Base-by-base conservation (phyloP, 2,329 filamentous ascomycete genomes). In the Pezicula rhizophila region DNA sequence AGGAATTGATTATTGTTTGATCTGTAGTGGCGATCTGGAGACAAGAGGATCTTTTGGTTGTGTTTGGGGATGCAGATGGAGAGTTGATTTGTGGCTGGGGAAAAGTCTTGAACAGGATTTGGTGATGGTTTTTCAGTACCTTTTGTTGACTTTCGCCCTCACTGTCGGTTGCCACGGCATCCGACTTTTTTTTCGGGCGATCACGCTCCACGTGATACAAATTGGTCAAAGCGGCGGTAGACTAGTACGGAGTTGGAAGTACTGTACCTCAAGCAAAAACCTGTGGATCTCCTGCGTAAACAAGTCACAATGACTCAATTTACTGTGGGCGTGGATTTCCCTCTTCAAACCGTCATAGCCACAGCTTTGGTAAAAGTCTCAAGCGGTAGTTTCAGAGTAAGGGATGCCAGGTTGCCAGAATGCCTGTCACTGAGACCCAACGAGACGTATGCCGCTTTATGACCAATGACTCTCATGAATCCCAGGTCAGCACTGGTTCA, bases 1-100 rank as follows among this genome's bases (percentile, higher is more conserved):
- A 10, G 28, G 28, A 45, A 23, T 11, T 51, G 41, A 46, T 26
- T 44, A 20, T 35, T 25, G 43, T 41, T 50, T 42, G 42, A 42
- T 38, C 17, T 47, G 34, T 48, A 23, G 18, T 42, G 49, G 40
- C 3, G 43, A 25, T 26, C 42, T 37, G 20, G 23, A 52, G 25
- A 15, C 8, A 23, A 37, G 38, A 42, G 17, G 17, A 18, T 33
- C 8, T 23, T 31, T 17, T 7, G 37, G 1, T 42, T 31, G 28
- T 7, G 37, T 2, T 42, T 20, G 23, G 31, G 23, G n/a, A 33
- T 42, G 34, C 39, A 42, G 17, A 43, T 46, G 46, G 38, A 49
- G 35, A 31, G 12, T 39, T 17, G 34, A 18, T 6, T 23, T 40
- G 38, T 40, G 17, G 17, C 14, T 10, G 38, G 23, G 17, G 38